Conservation (phyloP, 352 stramenopile species). For the Globisporangium recalcitrans region DNA sequence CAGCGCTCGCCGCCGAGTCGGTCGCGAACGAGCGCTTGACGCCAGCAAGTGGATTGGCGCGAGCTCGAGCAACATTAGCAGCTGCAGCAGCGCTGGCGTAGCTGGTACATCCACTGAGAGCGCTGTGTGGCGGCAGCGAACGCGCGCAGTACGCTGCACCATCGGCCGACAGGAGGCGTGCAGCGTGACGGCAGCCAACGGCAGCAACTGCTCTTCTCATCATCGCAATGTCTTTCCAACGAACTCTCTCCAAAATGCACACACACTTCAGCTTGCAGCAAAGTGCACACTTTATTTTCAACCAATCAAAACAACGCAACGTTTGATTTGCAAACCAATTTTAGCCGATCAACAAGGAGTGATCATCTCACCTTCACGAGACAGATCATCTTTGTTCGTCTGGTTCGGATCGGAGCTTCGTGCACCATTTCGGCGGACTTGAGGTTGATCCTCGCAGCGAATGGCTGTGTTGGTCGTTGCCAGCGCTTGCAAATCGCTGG, state of each 20-base stretch:
- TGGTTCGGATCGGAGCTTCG: constrained; percentile 39
- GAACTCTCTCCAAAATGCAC: background rate
- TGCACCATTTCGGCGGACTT: constrained; percentile 54
- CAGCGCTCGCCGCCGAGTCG: background rate
- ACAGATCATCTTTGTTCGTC: background rate
- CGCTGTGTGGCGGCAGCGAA: background rate
- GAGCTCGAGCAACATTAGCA: background rate
- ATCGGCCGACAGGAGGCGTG: background rate
- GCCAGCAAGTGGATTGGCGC: background rate
- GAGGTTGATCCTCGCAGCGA: background rate
- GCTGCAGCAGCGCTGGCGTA: background rate
- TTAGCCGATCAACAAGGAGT: background rate
- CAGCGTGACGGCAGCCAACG: background rate
- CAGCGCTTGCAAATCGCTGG: constrained; percentile 4
- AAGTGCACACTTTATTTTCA: no score
- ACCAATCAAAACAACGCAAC: background rate
- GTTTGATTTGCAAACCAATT: background rate
- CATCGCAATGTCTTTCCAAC: background rate
- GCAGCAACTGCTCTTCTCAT: background rate
- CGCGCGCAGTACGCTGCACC: background rate
- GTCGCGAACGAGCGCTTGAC: constrained; percentile 5
- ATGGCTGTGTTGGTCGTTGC: constrained; percentile 4
- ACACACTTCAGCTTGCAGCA: background rate
- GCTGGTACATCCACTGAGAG: background rate
- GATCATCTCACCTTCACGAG: background rate